A percentile compares a stretch with the other conserved stretches of the same genome.
phyloP scores from a whole-genome alignment of 306 rosid genomes.

The Senna siamea region DNA sequence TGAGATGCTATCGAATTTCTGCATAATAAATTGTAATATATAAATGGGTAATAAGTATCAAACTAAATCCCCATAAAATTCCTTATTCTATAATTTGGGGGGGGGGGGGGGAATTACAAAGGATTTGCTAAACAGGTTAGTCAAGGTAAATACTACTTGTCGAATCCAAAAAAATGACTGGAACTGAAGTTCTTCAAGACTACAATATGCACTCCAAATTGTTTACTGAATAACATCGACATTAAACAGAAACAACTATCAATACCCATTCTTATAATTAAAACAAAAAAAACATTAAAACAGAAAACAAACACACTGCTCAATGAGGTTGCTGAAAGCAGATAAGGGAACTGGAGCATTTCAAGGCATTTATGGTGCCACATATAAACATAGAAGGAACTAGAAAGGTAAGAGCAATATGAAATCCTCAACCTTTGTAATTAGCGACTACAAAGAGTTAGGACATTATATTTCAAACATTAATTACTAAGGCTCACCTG shows the following conservation, averaged over 20 bases:
- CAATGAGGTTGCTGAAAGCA: neutral
- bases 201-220: neutral
- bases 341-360: neutral
- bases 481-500: conserved; percentile 6
- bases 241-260: neutral
- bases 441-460: neutral
- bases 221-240: neutral
- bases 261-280: neutral
- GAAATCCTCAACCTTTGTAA: neutral
- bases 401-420: too few species aligned
- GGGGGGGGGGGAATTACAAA: too few species aligned
- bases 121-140: neutral
- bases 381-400: too few species aligned
- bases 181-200: neutral
- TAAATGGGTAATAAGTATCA: too few species aligned
- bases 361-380: too few species aligned
- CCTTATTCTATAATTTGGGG: too few species aligned
- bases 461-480: neutral
- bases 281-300: neutral
- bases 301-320: neutral
- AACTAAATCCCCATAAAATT: too few species aligned
- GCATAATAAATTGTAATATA: neutral
- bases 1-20: conserved; percentile 9
- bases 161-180: neutral
- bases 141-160: neutral